Base-by-base conservation (phyloP, 139 green algal genomes). In the Yamagishiella unicocca region DNA sequence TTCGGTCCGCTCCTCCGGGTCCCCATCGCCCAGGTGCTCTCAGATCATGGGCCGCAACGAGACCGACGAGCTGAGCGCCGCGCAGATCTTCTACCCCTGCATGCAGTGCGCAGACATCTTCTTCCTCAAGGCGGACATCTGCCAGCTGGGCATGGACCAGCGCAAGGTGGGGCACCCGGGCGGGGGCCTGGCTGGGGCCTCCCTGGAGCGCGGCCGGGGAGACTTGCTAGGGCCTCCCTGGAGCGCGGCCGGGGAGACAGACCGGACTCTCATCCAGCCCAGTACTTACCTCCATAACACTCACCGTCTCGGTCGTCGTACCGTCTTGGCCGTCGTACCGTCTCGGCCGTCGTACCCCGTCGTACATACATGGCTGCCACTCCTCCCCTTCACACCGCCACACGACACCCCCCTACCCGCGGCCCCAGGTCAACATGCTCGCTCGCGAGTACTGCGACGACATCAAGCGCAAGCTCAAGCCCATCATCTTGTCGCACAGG, bases 121-220 rank as follows among this genome's bases (percentile, higher is more conserved):
- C 95, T 99, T 99, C 95, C 93, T 99, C 45, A 98, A 98, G 93
- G 98, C 97, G 21, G 98, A 99, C 94, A 99, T 99, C 92, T 99
- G 98, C 94, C 98, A 99, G 93, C 95, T 99, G 81, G 98, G 98
- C 76, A 96, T 99, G 95, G 98, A 99, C 89, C 98, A 99, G 92
- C 93, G 98, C 77, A 99, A 99, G 93, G 93, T 93, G 90, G 0
- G 70, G n/a, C n/a, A n/a, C n/a, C n/a, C n/a, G n/a, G n/a, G n/a
- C n/a, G n/a, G n/a, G n/a, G n/a, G n/a, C n/a, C n/a, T n/a, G n/a
- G n/a, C n/a, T n/a, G n/a, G n/a, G n/a, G n/a, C n/a, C n/a, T n/a
- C n/a, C n/a, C n/a, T n/a, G n/a, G n/a, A n/a, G n/a, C n/a, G n/a
- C n/a, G n/a, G n/a, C n/a, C n/a, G n/a, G n/a, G n/a, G n/a, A n/a